phyloP scores from a whole-genome alignment of 2,329 filamentous ascomycete genomes.

The Colletotrichum paranaense region DNA sequence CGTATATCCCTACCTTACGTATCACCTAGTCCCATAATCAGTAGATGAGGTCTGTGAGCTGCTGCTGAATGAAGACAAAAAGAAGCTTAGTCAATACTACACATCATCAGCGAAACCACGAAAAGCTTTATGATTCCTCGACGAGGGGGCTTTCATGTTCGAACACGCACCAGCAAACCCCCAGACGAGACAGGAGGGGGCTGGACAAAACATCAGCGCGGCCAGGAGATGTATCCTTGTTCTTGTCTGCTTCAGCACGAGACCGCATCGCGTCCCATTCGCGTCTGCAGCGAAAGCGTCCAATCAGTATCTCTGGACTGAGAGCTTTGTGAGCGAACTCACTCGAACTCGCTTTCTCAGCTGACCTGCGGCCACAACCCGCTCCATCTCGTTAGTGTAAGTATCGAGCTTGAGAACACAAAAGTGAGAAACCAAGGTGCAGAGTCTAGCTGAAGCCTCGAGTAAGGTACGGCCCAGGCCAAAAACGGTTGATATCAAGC shows the following conservation, averaged over 20 bases:
- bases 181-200: background rate
- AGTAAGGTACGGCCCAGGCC: background rate
- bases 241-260: background rate
- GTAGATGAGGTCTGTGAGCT: conserved; percentile 2
- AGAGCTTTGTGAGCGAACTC: background rate
- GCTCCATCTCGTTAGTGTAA: background rate
- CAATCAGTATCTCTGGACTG: background rate
- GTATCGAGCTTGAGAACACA: background rate
- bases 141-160: background rate
- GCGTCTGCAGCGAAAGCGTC: background rate
- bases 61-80: background rate
- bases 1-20: background rate
- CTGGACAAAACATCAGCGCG: background rate
- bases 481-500: background rate
- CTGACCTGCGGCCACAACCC: background rate
- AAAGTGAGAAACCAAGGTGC: background rate
- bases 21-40: background rate
- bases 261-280: background rate
- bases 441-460: background rate
- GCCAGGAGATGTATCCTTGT: background rate
- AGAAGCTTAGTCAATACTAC: background rate
- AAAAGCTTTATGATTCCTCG: background rate
- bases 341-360: background rate
- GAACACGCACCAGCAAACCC: background rate
- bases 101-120: no score